phyloP scores from a whole-genome alignment of 805 yeast genomes.

The Cyberlindnera mississippiensis region DNA sequence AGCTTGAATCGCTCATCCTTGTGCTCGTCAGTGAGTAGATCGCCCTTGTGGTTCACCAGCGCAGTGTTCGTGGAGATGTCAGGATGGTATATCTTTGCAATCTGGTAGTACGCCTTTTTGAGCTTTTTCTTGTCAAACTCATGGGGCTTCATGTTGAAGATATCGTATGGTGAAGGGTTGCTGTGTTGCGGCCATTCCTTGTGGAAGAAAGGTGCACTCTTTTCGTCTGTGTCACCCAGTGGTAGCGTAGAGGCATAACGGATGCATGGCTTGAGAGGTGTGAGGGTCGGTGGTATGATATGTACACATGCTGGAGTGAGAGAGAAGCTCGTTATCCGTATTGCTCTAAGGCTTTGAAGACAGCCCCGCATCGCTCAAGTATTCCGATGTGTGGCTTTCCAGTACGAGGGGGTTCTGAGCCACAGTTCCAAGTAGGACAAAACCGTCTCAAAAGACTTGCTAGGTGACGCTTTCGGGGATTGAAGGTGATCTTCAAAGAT shows the following conservation, averaged over 20 bases:
- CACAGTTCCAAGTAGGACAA: too few relatives aligned
- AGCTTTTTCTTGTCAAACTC: slow-evolving; percentile 37
- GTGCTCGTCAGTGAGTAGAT: slow-evolving; percentile 29
- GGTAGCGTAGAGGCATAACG: slow-evolving; percentile 2
- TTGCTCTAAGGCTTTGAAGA: too few relatives aligned
- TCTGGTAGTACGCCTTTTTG: slow-evolving; percentile 48
- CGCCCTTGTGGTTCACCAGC: slow-evolving; percentile 29
- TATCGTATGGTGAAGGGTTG: slow-evolving; percentile 68
- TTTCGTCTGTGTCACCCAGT: background rate
- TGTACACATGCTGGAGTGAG: too few relatives aligned
- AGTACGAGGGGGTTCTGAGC: too few relatives aligned
- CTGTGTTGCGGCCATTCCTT: slow-evolving; percentile 53
- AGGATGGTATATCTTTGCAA: slow-evolving; percentile 81
- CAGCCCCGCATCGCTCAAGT: too few relatives aligned
- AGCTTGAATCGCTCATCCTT: slow-evolving; percentile 43
- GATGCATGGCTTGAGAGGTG: background rate
- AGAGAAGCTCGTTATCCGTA: background rate
- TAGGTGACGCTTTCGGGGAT: too few relatives aligned
- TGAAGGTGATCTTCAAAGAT: too few relatives aligned
- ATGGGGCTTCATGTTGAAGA: slow-evolving; percentile 43
- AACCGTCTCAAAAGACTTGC: too few relatives aligned
- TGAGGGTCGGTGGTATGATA: too few relatives aligned
- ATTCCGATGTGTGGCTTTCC: too few relatives aligned
- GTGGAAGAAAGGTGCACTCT: slow-evolving; percentile 15
- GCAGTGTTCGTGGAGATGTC: slow-evolving; percentile 42